phyloP scores from a whole-genome alignment of 169 alveolate species.

The Perkinsus olseni region DNA sequence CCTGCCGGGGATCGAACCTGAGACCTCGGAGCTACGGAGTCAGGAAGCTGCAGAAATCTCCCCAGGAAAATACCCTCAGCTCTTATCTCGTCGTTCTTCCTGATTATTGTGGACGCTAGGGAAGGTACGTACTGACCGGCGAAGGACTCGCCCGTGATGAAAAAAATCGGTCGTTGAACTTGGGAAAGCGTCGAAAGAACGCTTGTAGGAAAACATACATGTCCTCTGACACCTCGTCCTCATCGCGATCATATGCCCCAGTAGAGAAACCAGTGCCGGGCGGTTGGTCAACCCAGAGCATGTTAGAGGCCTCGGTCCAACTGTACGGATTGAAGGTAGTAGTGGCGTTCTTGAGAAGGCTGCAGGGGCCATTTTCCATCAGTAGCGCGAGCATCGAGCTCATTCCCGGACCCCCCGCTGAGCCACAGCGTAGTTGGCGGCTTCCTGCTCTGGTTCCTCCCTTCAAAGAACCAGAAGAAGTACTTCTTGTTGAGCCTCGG shows the following conservation, averaged over 20 bases:
- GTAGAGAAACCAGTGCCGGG: slow-evolving; percentile 69
- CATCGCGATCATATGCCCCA: slow-evolving; percentile 11
- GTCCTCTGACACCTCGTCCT: slow-evolving; percentile 35
- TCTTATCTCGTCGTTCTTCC: not conserved
- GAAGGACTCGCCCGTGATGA: slow-evolving; percentile 70
- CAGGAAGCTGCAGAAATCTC: no score
- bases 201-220: slow-evolving; percentile 36
- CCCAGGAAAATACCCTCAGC: not conserved
- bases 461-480: slow-evolving; percentile 31
- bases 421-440: slow-evolving; percentile 71
- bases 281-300: slow-evolving; percentile 70
- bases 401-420: slow-evolving; percentile 77
- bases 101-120: not conserved
- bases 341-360: slow-evolving; percentile 10
- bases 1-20: not conserved
- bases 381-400: slow-evolving; percentile 57
- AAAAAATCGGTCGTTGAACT: slow-evolving; percentile 41
- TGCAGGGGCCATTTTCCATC: slow-evolving; percentile 65
- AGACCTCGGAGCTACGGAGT: not conserved
- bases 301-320: slow-evolving; percentile 58
- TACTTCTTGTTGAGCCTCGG: slow-evolving; percentile 1
- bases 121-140: slow-evolving; percentile 53
- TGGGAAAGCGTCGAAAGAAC: slow-evolving; percentile 45
- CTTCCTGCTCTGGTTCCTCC: slow-evolving; percentile 29
- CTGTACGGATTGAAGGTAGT: slow-evolving; percentile 42